Conservation (phyloP, 2,329 filamentous ascomycete genomes). For the Orbilia javanica region DNA sequence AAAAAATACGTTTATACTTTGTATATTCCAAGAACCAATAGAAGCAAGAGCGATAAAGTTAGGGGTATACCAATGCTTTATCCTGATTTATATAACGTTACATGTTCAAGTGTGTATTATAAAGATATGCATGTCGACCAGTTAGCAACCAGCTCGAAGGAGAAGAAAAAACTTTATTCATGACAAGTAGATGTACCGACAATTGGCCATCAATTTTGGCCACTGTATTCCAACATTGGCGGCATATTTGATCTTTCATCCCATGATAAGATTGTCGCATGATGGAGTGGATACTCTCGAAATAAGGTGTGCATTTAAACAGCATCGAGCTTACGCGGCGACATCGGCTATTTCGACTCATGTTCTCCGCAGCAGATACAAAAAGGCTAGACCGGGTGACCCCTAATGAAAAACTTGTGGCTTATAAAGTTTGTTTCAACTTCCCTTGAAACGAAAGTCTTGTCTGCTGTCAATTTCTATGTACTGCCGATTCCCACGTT, state of each 20-base stretch:
- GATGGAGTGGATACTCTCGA: constrained; percentile 8
- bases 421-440: constrained; percentile 16
- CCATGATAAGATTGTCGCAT: constrained; percentile 11
- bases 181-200: no score
- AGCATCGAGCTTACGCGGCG: constrained; percentile 30
- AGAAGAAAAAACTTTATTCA: no score
- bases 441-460: constrained; percentile 3
- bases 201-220: no score
- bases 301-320: not conserved
- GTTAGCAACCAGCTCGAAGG: no score
- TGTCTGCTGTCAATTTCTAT: not conserved
- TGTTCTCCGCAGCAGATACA: not conserved
- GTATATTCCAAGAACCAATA: no score
- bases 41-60: no score
- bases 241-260: not conserved
- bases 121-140: no score
- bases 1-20: no score
- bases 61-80: no score
- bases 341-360: not conserved
- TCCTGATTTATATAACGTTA: no score
- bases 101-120: no score
- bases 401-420: constrained; percentile 3
- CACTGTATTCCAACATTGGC: no score
- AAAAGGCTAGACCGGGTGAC: not conserved
- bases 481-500: not conserved